Base-by-base conservation (phyloP, 805 yeast species). In the Pichia californica region DNA sequence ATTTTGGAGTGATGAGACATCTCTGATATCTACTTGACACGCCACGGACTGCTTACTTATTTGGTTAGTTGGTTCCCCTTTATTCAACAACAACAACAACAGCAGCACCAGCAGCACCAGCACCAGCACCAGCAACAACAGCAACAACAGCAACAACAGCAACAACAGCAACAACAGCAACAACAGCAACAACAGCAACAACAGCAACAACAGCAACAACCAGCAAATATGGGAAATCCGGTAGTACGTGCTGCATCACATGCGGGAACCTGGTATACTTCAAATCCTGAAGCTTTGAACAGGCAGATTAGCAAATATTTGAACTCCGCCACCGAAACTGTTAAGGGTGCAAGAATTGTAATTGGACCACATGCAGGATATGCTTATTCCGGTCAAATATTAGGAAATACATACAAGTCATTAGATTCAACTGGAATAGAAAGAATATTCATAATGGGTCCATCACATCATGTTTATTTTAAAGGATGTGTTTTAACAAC, bases 341-440 rank as follows among this genome's bases (percentile, higher is more conserved):
- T 30, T 13, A 54, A 55, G 5, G 73, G 69, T 4, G 77, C 79
- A 28, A 63, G 81, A 43, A 62, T 78, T n/a, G 59, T 74, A 11
- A 68, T 77, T 13, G 84, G 82, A 8, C 86, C 80, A 1, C 99
- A 93, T 62, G 99, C 99, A 7, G 99, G 99, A 0, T 88, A 83
- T 57, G 57, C 83, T 5, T 93, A 83, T 58, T 82, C 94, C 31
- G 96, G 96, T 0, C 63, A 67, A 7, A 77, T 86, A 0, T 70
- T 91, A 52, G 93, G 89, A 0, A 79, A 84, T 57, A 76, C 95
- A 0, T 91, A 85, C 54, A 72, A 72, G 2, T 74, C 79, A 0
- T 75, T 91, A 74, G 95, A 86, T 55, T 60, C 79, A 1, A 51
- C 71, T 1, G 65, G 66, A 23, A 67, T 73, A 16, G 72, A 77